Evolutionary conservation across 1,284 basidiomycete species (phyloP).

Genomic region (Ceratobasidium sp.): DNA sequence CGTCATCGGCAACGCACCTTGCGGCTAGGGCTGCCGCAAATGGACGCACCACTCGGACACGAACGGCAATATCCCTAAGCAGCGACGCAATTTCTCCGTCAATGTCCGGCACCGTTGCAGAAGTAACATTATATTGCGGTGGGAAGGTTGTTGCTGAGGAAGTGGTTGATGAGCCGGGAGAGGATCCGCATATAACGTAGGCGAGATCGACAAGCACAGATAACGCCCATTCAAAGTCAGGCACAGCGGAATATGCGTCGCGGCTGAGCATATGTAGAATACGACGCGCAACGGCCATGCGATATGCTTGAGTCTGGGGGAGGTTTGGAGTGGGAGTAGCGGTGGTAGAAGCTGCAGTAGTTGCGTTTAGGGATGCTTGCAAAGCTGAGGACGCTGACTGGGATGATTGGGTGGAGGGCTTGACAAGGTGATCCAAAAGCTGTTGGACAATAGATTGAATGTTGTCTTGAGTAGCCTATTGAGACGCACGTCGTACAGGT

Average conservation of each 20-base stretch:
- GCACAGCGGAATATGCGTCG: slow-evolving; percentile 88
- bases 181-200: slow-evolving; percentile 68
- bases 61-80: slow-evolving; percentile 87
- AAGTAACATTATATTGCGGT: neutral
- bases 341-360: slow-evolving; percentile 56
- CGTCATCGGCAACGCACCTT: slow-evolving; percentile 75
- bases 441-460: slow-evolving; percentile 91
- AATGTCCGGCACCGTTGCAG: slow-evolving; percentile 62
- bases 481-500: slow-evolving; percentile 42
- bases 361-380: slow-evolving; percentile 61
- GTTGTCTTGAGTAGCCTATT: slow-evolving; percentile 83
- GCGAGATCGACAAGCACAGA: slow-evolving; percentile 93
- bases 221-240: slow-evolving; percentile 97
- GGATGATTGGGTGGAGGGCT: slow-evolving; percentile 62
- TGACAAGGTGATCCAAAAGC: slow-evolving; percentile 86
- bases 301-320: slow-evolving; percentile 81
- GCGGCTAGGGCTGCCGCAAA: slow-evolving; percentile 84
- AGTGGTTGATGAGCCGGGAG: neutral
- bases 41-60: slow-evolving; percentile 81
- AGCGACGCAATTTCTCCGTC: slow-evolving; percentile 83
- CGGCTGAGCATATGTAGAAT: slow-evolving; percentile 88
- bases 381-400: slow-evolving; percentile 61
- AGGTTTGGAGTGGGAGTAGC: slow-evolving; percentile 64
- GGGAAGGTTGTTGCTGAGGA: slow-evolving; percentile 20
- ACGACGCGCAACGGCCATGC: slow-evolving; percentile 82